Evolutionary conservation across 768 basidiomycete genomes (phyloP).

Genomic region (Pleurotus sapidus): DNA sequence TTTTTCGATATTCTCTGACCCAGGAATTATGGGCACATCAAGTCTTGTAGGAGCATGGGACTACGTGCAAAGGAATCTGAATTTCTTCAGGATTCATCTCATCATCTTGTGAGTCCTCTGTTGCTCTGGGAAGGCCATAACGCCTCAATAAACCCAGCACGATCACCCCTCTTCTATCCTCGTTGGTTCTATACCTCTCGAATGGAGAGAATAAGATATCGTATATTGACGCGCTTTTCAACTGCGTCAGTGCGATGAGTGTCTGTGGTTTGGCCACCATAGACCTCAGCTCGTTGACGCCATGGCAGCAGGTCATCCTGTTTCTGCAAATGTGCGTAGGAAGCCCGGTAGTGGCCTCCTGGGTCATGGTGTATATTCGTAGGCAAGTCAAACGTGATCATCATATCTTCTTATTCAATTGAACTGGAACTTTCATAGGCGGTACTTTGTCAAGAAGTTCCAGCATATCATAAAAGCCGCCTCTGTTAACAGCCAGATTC

Average conservation of each 20-base stretch:
- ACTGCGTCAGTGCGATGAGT: slow-evolving; percentile 73
- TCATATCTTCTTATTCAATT: no score
- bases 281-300: slow-evolving; percentile 65
- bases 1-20: no score
- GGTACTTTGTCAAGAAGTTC: slow-evolving; percentile 72
- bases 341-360: slow-evolving; percentile 73
- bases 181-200: slow-evolving; percentile 80
- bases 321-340: slow-evolving; percentile 83
- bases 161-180: slow-evolving; percentile 75
- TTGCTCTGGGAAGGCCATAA: slow-evolving; percentile 6
- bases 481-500: slow-evolving; percentile 2
- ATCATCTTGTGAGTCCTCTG: slow-evolving; percentile 51
- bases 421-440: slow-evolving; percentile 31
- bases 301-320: slow-evolving; percentile 66
- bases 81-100: slow-evolving; percentile 42
- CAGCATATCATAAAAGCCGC: slow-evolving; percentile 42
- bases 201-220: slow-evolving; percentile 70
- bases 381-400: slow-evolving; percentile 38
- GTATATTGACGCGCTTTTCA: slow-evolving; percentile 79
- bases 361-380: slow-evolving; percentile 79
- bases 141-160: slow-evolving; percentile 42
- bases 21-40: background rate
- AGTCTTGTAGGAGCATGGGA: background rate
- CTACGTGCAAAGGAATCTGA: slow-evolving; percentile 3
- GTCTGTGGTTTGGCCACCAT: slow-evolving; percentile 73